Conservation (phyloP, 2,329 filamentous ascomycete genomes). For the Fusarium sp. region DNA sequence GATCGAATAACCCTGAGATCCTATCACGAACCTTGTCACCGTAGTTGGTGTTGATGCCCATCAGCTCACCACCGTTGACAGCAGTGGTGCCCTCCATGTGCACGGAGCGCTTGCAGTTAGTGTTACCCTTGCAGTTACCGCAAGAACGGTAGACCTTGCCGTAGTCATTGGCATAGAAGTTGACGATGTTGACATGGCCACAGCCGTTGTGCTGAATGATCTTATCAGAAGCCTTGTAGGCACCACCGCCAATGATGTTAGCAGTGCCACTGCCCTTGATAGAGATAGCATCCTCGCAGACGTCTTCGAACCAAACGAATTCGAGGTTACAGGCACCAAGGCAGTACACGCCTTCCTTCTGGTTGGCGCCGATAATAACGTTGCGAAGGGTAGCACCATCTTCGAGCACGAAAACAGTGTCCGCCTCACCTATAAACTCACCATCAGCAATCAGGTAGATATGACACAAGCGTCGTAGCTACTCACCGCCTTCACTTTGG, state of each 20-base stretch:
- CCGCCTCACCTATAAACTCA: conserved; percentile 8
- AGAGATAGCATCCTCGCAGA: conserved; percentile 56
- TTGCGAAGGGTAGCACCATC: conserved; percentile 61
- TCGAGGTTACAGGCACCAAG: conserved; percentile 59
- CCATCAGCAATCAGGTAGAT: neutral
- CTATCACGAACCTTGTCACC: conserved; percentile 46
- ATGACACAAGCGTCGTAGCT: accelerated
- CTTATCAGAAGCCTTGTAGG: conserved; percentile 62
- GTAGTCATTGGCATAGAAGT: conserved; percentile 59
- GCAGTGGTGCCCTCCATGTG: conserved; percentile 60
- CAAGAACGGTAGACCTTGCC: conserved; percentile 58
- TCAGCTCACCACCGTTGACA: conserved; percentile 57
- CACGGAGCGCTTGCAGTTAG: conserved; percentile 58
- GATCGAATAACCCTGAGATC: accelerated
- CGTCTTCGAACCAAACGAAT: conserved; percentile 65
- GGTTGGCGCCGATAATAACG: conserved; percentile 62
- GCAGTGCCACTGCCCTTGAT: conserved; percentile 49
- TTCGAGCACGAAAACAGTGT: conserved; percentile 60
- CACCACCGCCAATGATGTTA: conserved; percentile 61
- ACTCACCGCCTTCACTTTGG: conserved; percentile 60
- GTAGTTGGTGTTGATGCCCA: conserved; percentile 59
- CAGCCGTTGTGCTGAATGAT: conserved; percentile 64
- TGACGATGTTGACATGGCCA: conserved; percentile 58
- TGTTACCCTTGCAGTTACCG: conserved; percentile 51
- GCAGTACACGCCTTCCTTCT: conserved; percentile 63